phyloP scores from a whole-genome alignment of 768 basidiomycete species.

The Infundibulicybe gibba region DNA sequence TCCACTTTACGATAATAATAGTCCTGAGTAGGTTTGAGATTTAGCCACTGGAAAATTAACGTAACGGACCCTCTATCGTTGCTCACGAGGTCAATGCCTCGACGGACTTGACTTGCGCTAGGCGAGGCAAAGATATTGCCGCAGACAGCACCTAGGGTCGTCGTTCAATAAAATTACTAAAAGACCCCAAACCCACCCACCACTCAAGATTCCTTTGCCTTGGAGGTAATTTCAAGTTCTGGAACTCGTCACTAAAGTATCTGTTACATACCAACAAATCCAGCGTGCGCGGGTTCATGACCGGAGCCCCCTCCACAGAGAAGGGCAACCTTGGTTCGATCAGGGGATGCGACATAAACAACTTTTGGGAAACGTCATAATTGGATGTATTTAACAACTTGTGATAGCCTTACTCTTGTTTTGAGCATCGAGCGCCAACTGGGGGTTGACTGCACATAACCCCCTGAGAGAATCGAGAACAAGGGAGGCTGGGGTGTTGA shows the following conservation, averaged over 20 bases:
- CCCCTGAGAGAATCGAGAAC: constrained; percentile 80
- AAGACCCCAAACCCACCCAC: constrained; percentile 26
- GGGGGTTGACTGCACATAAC: constrained; percentile 66
- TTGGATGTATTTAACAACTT: constrained; percentile 2
- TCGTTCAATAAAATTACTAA: not conserved
- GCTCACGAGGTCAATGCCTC: constrained; percentile 74
- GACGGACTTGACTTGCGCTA: constrained; percentile 77
- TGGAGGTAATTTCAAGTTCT: not conserved
- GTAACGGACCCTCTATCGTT: constrained; percentile 63
- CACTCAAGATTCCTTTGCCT: constrained; percentile 79
- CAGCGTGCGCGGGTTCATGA: constrained; percentile 89
- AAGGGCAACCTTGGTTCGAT: constrained; percentile 67
- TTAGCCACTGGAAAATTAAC: not conserved
- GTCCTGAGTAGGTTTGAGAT: constrained; percentile 39
- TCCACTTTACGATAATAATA: constrained; percentile 79
- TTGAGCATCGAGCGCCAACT: constrained; percentile 61
- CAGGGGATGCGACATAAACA: constrained; percentile 53
- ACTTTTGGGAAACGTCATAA: constrained; percentile 30
- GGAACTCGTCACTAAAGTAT: not conserved
- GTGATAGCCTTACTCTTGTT: constrained; percentile 56
- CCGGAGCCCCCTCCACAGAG: constrained; percentile 86
- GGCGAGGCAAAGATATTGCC: constrained; percentile 92
- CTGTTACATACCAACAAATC: constrained; percentile 67
- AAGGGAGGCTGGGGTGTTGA: constrained; percentile 66
- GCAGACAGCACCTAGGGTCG: constrained; percentile 60